Evolutionary conservation across 371 early-diverging fungal genomes (phyloP).

Genomic region (Mucor racemosus): DNA sequence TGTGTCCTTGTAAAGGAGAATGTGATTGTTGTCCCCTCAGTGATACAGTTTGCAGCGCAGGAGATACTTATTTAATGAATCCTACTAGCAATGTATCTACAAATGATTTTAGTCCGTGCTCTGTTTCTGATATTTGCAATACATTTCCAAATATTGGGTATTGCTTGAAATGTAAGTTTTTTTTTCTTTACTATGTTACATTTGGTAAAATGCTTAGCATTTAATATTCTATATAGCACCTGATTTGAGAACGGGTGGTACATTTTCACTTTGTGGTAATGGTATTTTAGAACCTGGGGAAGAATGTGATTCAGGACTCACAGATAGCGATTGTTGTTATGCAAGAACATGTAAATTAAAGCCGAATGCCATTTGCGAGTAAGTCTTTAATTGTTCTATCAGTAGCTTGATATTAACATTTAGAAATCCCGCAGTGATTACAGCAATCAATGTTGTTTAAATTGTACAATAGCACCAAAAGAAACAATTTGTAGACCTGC

Average conservation of each 20-base stretch:
- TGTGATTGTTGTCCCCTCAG: slow-evolving; percentile 80
- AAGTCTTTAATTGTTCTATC: slow-evolving; percentile 14
- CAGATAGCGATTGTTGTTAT: slow-evolving; percentile 83
- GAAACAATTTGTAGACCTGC: slow-evolving; percentile 79
- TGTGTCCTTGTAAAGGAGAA: slow-evolving; percentile 65
- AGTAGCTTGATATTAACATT: no score
- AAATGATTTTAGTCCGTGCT: slow-evolving; percentile 83
- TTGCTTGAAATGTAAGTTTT: slow-evolving; percentile 61
- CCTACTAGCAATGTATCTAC: slow-evolving; percentile 83
- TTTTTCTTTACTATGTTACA: not conserved
- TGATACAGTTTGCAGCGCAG: slow-evolving; percentile 77
- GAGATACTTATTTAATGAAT: slow-evolving; percentile 81
- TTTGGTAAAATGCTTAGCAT: not conserved
- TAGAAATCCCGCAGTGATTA: slow-evolving; percentile 56
- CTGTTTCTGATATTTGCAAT: slow-evolving; percentile 73
- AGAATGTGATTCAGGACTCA: slow-evolving; percentile 92
- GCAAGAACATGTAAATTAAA: slow-evolving; percentile 81
- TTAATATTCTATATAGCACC: slow-evolving; percentile 28
- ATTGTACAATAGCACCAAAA: slow-evolving; percentile 71
- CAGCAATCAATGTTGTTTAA: slow-evolving; percentile 85
- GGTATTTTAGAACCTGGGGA: slow-evolving; percentile 90
- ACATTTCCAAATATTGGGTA: slow-evolving; percentile 59
- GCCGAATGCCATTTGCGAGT: slow-evolving; percentile 76
- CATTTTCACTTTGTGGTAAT: slow-evolving; percentile 87
- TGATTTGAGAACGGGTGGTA: slow-evolving; percentile 34